Evolutionary conservation across 495 filamentous ascomycete genomes (phyloP).

Genomic region (Articulospora tetracladia): DNA sequence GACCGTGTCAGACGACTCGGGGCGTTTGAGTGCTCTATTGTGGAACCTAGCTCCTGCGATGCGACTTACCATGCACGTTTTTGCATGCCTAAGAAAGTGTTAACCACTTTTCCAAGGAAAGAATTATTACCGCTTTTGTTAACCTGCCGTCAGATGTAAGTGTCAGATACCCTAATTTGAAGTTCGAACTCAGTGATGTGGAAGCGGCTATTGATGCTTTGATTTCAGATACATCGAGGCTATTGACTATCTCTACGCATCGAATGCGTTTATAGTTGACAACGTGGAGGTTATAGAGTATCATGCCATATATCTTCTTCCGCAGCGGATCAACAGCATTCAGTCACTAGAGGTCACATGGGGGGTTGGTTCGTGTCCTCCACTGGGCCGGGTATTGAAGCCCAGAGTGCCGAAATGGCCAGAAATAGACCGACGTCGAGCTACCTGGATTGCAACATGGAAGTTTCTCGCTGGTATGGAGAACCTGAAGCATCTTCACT

Average conservation of each 20-base stretch:
- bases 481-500: not conserved
- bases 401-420: not conserved
- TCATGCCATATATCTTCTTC: not conserved
- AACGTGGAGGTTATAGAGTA: not conserved
- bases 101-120: not conserved
- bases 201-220: not conserved
- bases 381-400: not conserved
- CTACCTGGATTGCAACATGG: not conserved
- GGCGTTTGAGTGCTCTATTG: too few relatives aligned
- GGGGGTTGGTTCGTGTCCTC: not conserved
- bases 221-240: not conserved
- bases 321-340: not conserved
- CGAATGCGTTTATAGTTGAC: not conserved
- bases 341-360: not conserved
- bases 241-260: not conserved
- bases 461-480: not conserved
- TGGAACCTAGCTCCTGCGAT: too few relatives aligned
- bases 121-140: not conserved
- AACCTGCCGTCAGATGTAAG: not conserved
- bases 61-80: too few relatives aligned
- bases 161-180: not conserved
- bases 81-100: not conserved
- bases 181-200: not conserved
- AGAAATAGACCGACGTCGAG: not conserved
- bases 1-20: too few relatives aligned